Evolutionary conservation across 306 rosid species (phyloP).

Genomic region (Dalbergia cultrata): DNA sequence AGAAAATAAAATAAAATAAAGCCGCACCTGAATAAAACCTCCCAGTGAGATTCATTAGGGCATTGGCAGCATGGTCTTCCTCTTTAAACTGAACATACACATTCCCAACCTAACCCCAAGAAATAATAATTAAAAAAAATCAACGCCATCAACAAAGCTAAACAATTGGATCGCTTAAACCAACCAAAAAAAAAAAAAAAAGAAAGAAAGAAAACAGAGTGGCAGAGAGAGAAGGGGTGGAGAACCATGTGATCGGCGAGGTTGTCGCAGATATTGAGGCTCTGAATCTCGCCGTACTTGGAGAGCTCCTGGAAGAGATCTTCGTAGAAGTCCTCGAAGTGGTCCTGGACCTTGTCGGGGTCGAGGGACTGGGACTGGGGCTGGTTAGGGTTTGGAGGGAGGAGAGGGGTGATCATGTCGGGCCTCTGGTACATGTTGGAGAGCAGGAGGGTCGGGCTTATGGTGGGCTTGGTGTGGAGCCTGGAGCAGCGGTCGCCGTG

Average conservation of each 20-base stretch:
- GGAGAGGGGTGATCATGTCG: conserved; percentile 56
- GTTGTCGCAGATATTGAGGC: conserved; percentile 96
- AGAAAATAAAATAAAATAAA: not conserved
- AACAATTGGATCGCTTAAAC: not conserved
- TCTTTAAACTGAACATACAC: conserved; percentile 87
- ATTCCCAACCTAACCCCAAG: conserved; percentile 80
- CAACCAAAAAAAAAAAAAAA: not conserved
- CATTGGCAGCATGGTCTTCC: conserved; percentile 97
- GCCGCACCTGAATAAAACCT: conserved; percentile 86
- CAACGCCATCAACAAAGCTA: not conserved
- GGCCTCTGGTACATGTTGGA: conserved; percentile 99
- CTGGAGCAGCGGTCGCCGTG: conserved; percentile 98
- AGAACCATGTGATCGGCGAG: conserved; percentile 97
- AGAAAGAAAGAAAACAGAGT: no score
- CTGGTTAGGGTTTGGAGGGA: conserved; percentile 37
- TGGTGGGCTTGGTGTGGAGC: conserved; percentile 96
- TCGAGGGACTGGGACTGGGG: conserved; percentile 70
- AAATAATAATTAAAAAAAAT: not conserved
- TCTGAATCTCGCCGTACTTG: conserved; percentile 92
- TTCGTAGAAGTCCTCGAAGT: conserved; percentile 97
- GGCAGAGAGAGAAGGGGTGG: no score
- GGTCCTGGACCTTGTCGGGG: conserved; percentile 91
- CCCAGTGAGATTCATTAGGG: conserved; percentile 87
- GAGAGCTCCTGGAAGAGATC: conserved; percentile 96
- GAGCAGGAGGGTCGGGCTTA: conserved; percentile 92